These are phyloP conservation scores for Verbena officinalis DNA, from an alignment of 257 asterid species.

Conservation along the genomic window DNA sequence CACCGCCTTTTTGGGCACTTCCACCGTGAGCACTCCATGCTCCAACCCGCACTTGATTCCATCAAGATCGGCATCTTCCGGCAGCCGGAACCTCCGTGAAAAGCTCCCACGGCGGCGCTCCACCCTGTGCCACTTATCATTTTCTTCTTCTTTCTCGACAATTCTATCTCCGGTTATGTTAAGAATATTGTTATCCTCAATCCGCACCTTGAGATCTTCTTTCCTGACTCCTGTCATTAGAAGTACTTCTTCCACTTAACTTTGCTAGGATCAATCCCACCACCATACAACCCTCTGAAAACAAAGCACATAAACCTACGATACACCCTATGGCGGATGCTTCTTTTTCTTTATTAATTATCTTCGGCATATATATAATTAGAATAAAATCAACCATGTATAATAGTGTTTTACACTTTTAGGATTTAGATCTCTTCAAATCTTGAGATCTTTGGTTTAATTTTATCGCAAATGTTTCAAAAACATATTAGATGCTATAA, in stretches of 20 bases:
- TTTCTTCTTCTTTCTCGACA: conserved; percentile 35
- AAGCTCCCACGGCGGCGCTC: conserved; percentile 28
- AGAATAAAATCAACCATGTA: too few species aligned
- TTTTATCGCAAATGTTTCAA: too few species aligned
- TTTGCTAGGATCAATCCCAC: conserved; percentile 27
- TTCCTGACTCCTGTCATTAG: conserved; percentile 35
- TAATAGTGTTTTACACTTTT: too few species aligned
- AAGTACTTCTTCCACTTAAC: conserved; percentile 24
- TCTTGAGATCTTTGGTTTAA: too few species aligned
- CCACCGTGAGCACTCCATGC: conserved; percentile 38
- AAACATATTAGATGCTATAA: too few species aligned
- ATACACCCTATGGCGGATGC: conserved; percentile 34
- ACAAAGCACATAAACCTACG: conserved; percentile 35
- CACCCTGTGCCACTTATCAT: conserved; percentile 43
- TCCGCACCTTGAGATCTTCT: conserved; percentile 46
- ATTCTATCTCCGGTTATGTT: conserved; percentile 35
- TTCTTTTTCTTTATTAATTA: conserved; percentile 27
- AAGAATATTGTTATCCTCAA: conserved; percentile 36
- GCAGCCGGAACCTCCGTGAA: conserved; percentile 40
- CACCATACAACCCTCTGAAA: conserved; percentile 36
- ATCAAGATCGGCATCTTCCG: conserved; percentile 36
- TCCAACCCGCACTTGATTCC: conserved; percentile 35
- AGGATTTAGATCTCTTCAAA: too few species aligned
- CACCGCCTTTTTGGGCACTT: conserved; percentile 35
- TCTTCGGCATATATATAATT: too few species aligned